A percentile compares a stretch with the other conserved stretches of the same genome.
These are phyloP conservation scores for Xylaria arbuscula DNA, from an alignment of 2,329 filamentous ascomycete genomes.

Conservation along the genomic window DNA sequence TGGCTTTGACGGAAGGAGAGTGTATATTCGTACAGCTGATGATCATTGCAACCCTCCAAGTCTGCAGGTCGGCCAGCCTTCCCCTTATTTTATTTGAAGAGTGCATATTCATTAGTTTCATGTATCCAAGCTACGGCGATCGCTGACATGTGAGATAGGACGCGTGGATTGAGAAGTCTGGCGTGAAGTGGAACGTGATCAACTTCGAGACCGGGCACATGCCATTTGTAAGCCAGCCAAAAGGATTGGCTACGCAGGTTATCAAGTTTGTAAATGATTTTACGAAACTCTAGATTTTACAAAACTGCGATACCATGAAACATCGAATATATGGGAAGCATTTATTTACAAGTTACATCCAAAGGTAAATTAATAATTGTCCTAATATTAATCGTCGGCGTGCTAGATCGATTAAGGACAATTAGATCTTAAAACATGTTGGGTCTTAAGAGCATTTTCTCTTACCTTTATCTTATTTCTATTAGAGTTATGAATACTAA, in stretches of 20 bases:
- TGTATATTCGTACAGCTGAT: conserved; percentile 39
- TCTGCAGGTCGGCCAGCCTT: conserved; percentile 33
- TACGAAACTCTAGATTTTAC: neutral
- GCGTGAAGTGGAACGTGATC: conserved; percentile 43
- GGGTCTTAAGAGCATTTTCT: too few species aligned
- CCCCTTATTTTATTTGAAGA: neutral
- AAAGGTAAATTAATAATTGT: too few species aligned
- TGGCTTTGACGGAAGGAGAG: conserved; percentile 37
- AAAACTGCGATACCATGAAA: too few species aligned
- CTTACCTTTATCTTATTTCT: too few species aligned
- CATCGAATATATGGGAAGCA: too few species aligned
- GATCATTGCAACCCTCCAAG: conserved; percentile 41
- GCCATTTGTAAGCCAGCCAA: conserved; percentile 45
- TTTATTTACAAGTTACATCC: too few species aligned
- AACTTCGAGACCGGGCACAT: conserved; percentile 45
- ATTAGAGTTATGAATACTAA: too few species aligned
- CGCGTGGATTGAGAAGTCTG: conserved; percentile 41
- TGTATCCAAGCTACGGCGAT: neutral
- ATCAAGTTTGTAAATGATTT: conserved; percentile 33
- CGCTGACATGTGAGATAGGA: conserved; percentile 19
- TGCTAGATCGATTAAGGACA: too few species aligned
- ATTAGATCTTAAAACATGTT: too few species aligned
- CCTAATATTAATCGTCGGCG: too few species aligned
- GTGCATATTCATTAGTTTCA: neutral
- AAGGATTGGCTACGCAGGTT: conserved; percentile 37